Percentiles rank a stretch among this genome's conserved stretches.
These are phyloP conservation scores for Mortierella sp. DNA, from an alignment of 371 early-diverging fungal species.

Conservation along the genomic window DNA sequence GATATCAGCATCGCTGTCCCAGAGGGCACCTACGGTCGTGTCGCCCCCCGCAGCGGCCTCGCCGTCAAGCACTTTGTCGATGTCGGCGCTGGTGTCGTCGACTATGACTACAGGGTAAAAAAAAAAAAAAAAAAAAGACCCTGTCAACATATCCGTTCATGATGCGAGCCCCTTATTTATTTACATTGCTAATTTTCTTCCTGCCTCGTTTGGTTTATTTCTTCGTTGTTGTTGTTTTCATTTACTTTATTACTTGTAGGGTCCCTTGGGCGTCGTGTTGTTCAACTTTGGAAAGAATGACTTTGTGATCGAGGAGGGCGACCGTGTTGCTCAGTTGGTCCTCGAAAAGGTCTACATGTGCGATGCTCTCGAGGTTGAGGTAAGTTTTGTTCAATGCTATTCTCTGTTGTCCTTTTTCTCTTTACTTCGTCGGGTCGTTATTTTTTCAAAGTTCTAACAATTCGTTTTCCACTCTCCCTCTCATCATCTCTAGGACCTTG, in stretches of 20 bases:
- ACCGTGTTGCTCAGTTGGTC: slow-evolving; percentile 98
- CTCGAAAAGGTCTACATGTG: slow-evolving; percentile 90
- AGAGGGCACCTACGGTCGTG: slow-evolving; percentile 92
- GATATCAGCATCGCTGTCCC: slow-evolving; percentile 89
- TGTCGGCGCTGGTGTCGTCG: slow-evolving; percentile 97
- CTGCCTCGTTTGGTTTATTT: neutral
- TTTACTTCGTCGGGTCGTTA: neutral
- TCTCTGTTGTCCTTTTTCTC: neutral
- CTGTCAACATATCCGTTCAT: no score
- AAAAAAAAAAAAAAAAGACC: slow-evolving; percentile 11
- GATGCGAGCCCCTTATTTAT: no score
- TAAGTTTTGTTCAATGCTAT: slow-evolving; percentile 29
- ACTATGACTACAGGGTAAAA: slow-evolving; percentile 92
- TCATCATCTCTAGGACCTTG: slow-evolving; percentile 64
- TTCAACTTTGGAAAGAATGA: slow-evolving; percentile 91
- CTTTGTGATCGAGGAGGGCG: slow-evolving; percentile 88
- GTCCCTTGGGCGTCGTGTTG: slow-evolving; percentile 84
- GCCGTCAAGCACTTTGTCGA: slow-evolving; percentile 95
- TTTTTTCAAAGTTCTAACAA: neutral
- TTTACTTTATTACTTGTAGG: slow-evolving; percentile 23
- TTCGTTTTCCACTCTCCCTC: neutral
- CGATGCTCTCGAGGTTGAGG: slow-evolving; percentile 83
- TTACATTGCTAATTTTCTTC: neutral
- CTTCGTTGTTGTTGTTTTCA: neutral
- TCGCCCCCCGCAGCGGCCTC: slow-evolving; percentile 95